Base-by-base conservation (phyloP, 2,329 filamentous ascomycete species). In the Claviceps arundinis region DNA sequence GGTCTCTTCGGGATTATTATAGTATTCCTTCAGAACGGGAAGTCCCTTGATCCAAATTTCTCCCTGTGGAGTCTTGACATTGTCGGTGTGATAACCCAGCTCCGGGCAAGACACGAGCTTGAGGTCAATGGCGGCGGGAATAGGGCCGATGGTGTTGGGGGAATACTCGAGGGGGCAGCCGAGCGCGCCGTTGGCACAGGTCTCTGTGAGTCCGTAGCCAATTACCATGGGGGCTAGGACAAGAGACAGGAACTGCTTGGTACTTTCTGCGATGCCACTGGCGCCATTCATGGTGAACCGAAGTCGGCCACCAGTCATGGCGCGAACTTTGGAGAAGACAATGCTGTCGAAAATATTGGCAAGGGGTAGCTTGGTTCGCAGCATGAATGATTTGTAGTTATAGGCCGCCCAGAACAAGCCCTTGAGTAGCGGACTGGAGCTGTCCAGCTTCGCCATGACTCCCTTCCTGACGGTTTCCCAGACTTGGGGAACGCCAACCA, bases 391-490 rank as follows among this genome's bases (percentile, higher is more conserved):
- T 66, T 86, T 86, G 54, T 77, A 72, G 60, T 70, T 72, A 59
- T 78, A 74, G 22, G 81, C 80, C 38, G 73, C 73, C 80, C 80
- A 84, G 76, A 98, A 98, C 56, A 97, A 70, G 61, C 84, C 82
- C 69, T 76, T 83, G 54, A 84, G 77, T 43, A 97, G 53, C n/a
- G 77, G 68, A 61, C 82, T 83, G 56, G 85, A 78, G 53, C 77
- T 73, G 64, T 87, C 84, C 55, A 97, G 83, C 68, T 89, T 89
- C 61, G 74, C 71, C 57, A 91, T 74, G 61, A 98, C 87, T 51
- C 93, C 93, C 75, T 98, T 98, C 75, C 89, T 91, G 62, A 98
- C 85, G 1, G 88, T 90, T 71, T 98, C 93, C 90, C 91, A 98
- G 37, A 98, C 85, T 54, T 94, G 90, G 1, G 93, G 93, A 3